Base-by-base conservation (phyloP, 225 moss, liverwort and hornwort species). In the Polytrichum commune region DNA sequence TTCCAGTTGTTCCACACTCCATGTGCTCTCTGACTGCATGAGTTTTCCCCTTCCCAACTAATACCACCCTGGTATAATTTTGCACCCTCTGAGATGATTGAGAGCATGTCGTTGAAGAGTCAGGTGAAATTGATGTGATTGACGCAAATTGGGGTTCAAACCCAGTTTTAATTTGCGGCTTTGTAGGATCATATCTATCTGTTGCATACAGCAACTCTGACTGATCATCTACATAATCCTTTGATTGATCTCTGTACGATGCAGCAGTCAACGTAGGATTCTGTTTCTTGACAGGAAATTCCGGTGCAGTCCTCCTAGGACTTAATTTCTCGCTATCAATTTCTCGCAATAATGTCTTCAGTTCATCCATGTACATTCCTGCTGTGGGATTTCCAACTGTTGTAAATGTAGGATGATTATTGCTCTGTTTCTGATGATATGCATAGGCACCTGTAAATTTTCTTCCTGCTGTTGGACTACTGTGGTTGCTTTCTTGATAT, bases 361-460 rank as follows among this genome's bases (percentile, higher is more conserved):
- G 84, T 72, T 87, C 87, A 61, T 87, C 79, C 79, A 87, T 87
- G 55, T 82, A 77, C 77, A 81, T 79, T 25, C 83, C 69, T 13
- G 19, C 78, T 18, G 54, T 67, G 7, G 80, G 54, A 27, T 74
- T 82, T 67, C 24, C 64, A 77, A 60, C 56, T 77, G 67, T 67
- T 64, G 35, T 71, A 38, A 62, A 62, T 18, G 60, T 20, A 23
- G 62, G 33, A 77, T 70, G 66, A 33, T 73, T 35, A 27, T 54
- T 60, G 66, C 60, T 46, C 69, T 25, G 64, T 46, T 65, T 19
- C 26, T 72, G 70, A 46, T 54, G 75, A 56, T 56, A 64, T 32
- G 53, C 8, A 74, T 66, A 26, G 19, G 53, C 64, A 70, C 70
- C 79, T 68, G 32, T 30, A 74, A 70, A 28, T 29, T 75, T 75